Conservation (phyloP, 352 stramenopile genomes). For the Pseudoperonospora humuli region DNA sequence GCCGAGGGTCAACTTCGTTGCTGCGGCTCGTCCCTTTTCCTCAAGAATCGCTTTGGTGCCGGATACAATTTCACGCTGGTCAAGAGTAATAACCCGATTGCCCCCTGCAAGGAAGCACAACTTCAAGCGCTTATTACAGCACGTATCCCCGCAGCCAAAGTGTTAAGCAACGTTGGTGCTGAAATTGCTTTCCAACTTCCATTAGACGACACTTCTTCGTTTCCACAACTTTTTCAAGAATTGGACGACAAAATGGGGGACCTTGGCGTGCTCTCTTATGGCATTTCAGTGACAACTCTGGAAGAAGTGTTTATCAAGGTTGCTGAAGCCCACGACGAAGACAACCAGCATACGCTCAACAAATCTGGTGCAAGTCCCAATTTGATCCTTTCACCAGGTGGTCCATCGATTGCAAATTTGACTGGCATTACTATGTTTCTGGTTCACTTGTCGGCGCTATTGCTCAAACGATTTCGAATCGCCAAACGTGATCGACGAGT, state of each 20-base stretch:
- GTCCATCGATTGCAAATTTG: no score
- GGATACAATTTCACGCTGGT: slow-evolving; percentile 67
- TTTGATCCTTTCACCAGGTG: no score
- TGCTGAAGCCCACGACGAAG: slow-evolving; percentile 31
- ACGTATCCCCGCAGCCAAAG: slow-evolving; percentile 26
- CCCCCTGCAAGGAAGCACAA: slow-evolving; percentile 20
- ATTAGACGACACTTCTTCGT: slow-evolving; percentile 32
- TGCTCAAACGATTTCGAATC: no score
- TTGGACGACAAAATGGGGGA: slow-evolving; percentile 37
- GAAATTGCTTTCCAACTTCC: slow-evolving; percentile 71
- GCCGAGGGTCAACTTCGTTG: slow-evolving; percentile 65
- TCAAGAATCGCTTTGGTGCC: slow-evolving; percentile 67
- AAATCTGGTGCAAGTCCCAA: slow-evolving; percentile 8
- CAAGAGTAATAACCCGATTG: slow-evolving; percentile 51
- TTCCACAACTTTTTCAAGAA: slow-evolving; percentile 49
- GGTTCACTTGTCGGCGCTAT: no score
- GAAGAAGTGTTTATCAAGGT: slow-evolving; percentile 82
- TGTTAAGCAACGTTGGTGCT: slow-evolving; percentile 61
- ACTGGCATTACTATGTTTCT: no score
- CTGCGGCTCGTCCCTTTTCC: slow-evolving; percentile 69
- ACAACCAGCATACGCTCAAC: slow-evolving; percentile 31
- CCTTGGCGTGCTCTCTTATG: slow-evolving; percentile 43
- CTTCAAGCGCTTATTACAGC: slow-evolving; percentile 30
- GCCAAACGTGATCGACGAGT: no score
- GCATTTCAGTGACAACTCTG: slow-evolving; percentile 80